phyloP scores from a whole-genome alignment of 805 yeast genomes.

The Starmerella vaccinii region DNA sequence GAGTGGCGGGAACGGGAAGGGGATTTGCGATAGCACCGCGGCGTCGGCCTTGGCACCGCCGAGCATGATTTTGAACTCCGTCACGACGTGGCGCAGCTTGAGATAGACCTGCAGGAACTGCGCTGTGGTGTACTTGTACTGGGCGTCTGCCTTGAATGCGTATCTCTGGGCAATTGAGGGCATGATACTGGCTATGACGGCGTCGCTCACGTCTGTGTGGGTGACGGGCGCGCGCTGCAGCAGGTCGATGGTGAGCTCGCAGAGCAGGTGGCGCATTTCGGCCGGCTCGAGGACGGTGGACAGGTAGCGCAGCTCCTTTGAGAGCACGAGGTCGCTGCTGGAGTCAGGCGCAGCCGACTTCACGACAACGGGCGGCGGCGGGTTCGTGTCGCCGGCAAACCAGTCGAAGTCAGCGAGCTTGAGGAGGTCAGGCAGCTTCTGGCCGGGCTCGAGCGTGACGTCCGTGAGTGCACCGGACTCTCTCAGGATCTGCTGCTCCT shows the following conservation, averaged over 20 bases:
- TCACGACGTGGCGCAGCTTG: conserved; percentile 22
- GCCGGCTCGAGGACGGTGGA: conserved; percentile 21
- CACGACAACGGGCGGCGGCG: conserved; percentile 19
- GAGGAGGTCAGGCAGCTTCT: conserved; percentile 1
- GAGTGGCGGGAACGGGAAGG: not conserved
- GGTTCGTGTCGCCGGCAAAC: conserved; percentile 9
- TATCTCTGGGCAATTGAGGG: conserved; percentile 22
- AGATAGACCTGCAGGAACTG: conserved; percentile 24
- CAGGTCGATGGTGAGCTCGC: conserved; percentile 19
- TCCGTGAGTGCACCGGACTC: conserved; percentile 21
- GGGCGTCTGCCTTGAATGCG: conserved; percentile 23
- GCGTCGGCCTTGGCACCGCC: conserved; percentile 19
- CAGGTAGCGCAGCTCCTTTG: conserved; percentile 21
- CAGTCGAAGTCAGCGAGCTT: not conserved
- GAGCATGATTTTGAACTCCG: conserved; percentile 21
- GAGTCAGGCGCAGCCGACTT: conserved; percentile 8
- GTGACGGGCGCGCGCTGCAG: conserved; percentile 17
- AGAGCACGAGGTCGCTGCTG: conserved; percentile 13
- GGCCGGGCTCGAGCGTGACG: conserved; percentile 11
- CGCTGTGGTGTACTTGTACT: conserved; percentile 24
- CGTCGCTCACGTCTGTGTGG: conserved; percentile 25
- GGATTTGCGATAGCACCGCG: conserved; percentile 9
- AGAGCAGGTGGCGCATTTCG: conserved; percentile 20
- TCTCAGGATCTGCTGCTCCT: conserved; percentile 7
- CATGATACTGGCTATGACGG: conserved; percentile 21